These are phyloP conservation scores for Erysiphe pulchra DNA, from an alignment of 2,329 filamentous ascomycete genomes.

Conservation along the genomic window DNA sequence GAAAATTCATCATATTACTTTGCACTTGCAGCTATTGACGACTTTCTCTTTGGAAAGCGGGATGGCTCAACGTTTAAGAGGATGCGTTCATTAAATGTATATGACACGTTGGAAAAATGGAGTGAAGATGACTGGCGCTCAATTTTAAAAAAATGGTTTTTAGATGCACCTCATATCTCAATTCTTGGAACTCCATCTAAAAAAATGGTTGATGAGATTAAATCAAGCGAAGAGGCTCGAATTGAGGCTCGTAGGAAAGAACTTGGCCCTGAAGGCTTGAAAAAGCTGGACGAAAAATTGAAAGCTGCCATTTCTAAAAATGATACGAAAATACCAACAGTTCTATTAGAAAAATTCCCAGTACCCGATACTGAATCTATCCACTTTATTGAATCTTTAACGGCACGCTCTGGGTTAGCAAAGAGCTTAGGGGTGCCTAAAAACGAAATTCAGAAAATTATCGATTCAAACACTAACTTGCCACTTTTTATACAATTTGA, in stretches of 20 bases:
- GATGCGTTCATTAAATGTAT: slow-evolving; percentile 28
- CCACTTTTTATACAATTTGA: slow-evolving; percentile 93
- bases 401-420: slow-evolving; percentile 60
- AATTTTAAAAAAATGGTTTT: slow-evolving; percentile 64
- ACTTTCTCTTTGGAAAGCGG: slow-evolving; percentile 71
- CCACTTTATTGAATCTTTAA: slow-evolving; percentile 74
- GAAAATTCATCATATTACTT: slow-evolving; percentile 65
- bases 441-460: slow-evolving; percentile 46
- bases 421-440: slow-evolving; percentile 38
- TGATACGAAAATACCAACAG: slow-evolving; percentile 58
- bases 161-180: slow-evolving; percentile 65
- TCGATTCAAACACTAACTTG: slow-evolving; percentile 42
- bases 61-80: slow-evolving; percentile 53
- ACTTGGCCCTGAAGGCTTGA: slow-evolving; percentile 60
- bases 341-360: slow-evolving; percentile 55
- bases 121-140: slow-evolving; percentile 58
- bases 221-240: slow-evolving; percentile 54
- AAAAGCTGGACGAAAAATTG: slow-evolving; percentile 46
- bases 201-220: slow-evolving; percentile 54
- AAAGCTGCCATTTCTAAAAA: slow-evolving; percentile 73
- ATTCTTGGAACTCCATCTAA: slow-evolving; percentile 70
- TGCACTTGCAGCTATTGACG: slow-evolving; percentile 63
- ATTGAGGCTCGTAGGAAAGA: slow-evolving; percentile 54
- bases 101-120: slow-evolving; percentile 54
- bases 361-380: slow-evolving; percentile 78